Evolutionary conservation across 2,329 filamentous ascomycete species (phyloP).

Genomic region (Juglanconis juglandina): DNA sequence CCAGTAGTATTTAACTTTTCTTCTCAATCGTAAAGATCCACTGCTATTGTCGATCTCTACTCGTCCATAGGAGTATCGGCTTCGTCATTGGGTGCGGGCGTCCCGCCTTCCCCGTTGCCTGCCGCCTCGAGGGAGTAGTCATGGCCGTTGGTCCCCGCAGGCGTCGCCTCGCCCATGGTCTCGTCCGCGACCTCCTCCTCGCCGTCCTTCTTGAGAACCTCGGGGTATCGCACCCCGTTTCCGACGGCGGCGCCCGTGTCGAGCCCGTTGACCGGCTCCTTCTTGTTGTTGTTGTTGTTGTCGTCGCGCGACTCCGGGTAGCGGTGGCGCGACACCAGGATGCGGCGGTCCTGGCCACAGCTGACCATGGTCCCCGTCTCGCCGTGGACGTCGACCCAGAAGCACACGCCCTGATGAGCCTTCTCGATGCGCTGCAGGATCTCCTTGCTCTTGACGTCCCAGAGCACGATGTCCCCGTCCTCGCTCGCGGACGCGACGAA

Average conservation of each 20-base stretch:
- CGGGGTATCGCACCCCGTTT: background rate
- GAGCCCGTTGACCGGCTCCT: background rate
- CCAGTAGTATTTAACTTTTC: too few relatives aligned
- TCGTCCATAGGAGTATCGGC: background rate
- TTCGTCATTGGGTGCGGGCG: background rate
- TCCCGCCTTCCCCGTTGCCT: background rate
- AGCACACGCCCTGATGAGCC: constrained; percentile 57
- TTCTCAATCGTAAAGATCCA: background rate
- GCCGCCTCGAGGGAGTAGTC: too few relatives aligned
- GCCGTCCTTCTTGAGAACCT: background rate
- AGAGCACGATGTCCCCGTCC: constrained; percentile 78
- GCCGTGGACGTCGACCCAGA: constrained; percentile 61
- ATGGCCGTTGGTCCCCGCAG: too few relatives aligned
- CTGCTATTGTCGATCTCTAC: background rate
- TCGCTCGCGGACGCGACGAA: constrained; percentile 85
- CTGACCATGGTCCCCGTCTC: constrained; percentile 50
- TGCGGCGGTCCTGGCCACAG: constrained; percentile 51
- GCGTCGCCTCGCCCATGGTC: background rate
- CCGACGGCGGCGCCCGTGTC: background rate
- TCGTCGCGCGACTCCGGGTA: constrained; percentile 4
- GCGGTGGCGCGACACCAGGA: constrained; percentile 44
- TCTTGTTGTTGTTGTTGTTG: background rate
- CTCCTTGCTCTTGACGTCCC: constrained; percentile 86
- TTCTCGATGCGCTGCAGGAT: constrained; percentile 64
- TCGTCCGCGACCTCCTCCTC: background rate